Evolutionary conservation across 441 rosid species (phyloP).

Genomic region (Pelargonium myrrhifolium): DNA sequence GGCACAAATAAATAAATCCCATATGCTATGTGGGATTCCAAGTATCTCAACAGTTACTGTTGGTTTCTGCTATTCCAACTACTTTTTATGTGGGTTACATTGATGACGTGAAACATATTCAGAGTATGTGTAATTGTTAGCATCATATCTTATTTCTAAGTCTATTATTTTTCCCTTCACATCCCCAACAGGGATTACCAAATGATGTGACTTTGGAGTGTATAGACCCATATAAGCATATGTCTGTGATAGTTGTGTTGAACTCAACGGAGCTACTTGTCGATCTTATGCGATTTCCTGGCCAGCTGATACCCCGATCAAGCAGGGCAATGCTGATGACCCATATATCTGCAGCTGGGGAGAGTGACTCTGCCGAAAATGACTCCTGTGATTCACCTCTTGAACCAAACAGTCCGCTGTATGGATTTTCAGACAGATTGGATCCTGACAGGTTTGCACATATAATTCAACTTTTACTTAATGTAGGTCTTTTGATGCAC

Average conservation of each 20-base stretch:
- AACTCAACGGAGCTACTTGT: constrained; percentile 91
- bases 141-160: background rate
- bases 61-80: background rate
- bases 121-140: constrained; percentile 1
- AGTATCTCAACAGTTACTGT: no score
- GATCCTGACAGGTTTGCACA: constrained; percentile 60
- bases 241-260: constrained; percentile 81
- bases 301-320: constrained; percentile 80
- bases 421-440: constrained; percentile 73
- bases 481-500: constrained; percentile 10
- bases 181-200: constrained; percentile 72
- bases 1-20: no score
- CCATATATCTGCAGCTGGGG: constrained; percentile 95
- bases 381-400: constrained; percentile 99
- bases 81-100: background rate
- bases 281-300: constrained; percentile 96
- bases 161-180: constrained; percentile 6
- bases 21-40: no score
- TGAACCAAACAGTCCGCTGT: constrained; percentile 97
- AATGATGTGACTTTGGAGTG: constrained; percentile 76
- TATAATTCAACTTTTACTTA: background rate
- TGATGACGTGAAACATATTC: background rate
- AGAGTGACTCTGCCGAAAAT: constrained; percentile 99
- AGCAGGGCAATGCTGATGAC: constrained; percentile 88
- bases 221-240: constrained; percentile 73